Evolutionary conservation across 2,329 filamentous ascomycete species (phyloP).

Genomic region (Pseudogymnoascus sp.): DNA sequence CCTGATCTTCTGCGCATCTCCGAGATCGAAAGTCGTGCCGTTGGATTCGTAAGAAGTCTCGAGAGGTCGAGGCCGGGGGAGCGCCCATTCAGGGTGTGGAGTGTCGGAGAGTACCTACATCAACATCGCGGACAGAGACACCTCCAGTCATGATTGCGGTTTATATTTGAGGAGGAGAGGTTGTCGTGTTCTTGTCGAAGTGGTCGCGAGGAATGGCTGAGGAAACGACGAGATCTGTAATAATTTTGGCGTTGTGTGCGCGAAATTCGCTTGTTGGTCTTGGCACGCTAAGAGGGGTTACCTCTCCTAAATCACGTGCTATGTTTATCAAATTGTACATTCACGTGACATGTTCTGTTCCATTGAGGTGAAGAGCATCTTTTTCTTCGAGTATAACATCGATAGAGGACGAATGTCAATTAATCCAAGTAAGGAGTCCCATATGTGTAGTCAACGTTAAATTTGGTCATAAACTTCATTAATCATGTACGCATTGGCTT

Average conservation of each 20-base stretch:
- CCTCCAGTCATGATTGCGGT: constrained; percentile 73
- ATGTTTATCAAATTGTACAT: background rate
- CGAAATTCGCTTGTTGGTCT: constrained; percentile 10
- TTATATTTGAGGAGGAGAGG: constrained; percentile 16
- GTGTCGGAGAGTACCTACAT: constrained; percentile 52
- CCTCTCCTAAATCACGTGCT: background rate
- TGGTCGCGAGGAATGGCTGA: constrained; percentile 10
- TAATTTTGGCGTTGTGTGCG: constrained; percentile 8
- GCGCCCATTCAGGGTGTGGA: constrained; percentile 22
- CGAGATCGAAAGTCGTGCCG: constrained; percentile 7
- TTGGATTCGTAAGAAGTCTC: constrained; percentile 3
- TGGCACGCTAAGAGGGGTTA: constrained; percentile 7
- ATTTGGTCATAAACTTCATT: background rate
- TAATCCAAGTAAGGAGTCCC: too few species aligned
- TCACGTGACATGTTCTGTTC: background rate
- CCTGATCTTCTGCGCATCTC: constrained; percentile 8
- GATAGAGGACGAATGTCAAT: too few species aligned
- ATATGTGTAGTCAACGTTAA: too few species aligned
- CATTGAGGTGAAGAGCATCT: background rate
- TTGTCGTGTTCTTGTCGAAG: constrained; percentile 9
- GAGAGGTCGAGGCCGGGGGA: background rate
- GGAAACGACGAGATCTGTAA: constrained; percentile 2
- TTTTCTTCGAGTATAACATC: too few species aligned
- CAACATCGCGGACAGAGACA: constrained; percentile 77
- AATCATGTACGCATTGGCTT: background rate